These are phyloP conservation scores for Arabis alpina DNA, from an alignment of 345 rosid genomes.

Conservation along the genomic window DNA sequence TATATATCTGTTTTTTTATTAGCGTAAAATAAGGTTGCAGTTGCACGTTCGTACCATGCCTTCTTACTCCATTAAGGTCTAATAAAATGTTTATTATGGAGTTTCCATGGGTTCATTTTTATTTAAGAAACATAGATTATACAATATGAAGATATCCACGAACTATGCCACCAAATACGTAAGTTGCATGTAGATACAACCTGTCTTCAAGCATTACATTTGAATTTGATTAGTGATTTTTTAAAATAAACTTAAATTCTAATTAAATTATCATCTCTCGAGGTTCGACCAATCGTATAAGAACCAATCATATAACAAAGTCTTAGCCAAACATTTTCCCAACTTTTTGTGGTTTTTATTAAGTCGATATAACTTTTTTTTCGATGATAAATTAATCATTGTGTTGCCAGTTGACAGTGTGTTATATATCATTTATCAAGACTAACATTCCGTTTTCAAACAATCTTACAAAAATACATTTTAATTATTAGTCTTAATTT, in stretches of 20 bases:
- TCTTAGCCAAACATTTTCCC: slow-evolving; percentile 13
- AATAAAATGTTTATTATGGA: slow-evolving; percentile 2
- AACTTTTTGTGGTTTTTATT: not conserved
- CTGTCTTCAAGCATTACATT: slow-evolving; percentile 15
- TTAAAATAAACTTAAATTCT: too few relatives aligned
- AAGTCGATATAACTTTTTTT: too few relatives aligned
- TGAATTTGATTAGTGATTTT: slow-evolving; percentile 3
- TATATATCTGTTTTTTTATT: not conserved
- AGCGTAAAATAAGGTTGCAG: slow-evolving; percentile 38
- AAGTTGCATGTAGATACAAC: slow-evolving; percentile 40
- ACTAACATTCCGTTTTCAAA: not conserved
- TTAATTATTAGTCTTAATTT: too few relatives aligned
- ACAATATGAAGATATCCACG: slow-evolving; percentile 27
- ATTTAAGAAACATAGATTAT: slow-evolving; percentile 12
- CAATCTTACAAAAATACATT: not conserved
- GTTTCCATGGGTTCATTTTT: not conserved
- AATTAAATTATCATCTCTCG: slow-evolving; percentile 1
- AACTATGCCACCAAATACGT: slow-evolving; percentile 44
- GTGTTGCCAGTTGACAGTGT: not conserved
- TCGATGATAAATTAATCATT: not conserved
- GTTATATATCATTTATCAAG: not conserved
- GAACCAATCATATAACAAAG: slow-evolving; percentile 18
- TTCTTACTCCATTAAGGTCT: slow-evolving; percentile 27
- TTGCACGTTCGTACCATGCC: slow-evolving; percentile 45
- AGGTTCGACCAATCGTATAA: slow-evolving; percentile 18